Evolutionary conservation across 2,329 filamentous ascomycete genomes (phyloP), one percentile per base, ranked within the genome.

Genomic region (Colletotrichum phormii): DNA sequence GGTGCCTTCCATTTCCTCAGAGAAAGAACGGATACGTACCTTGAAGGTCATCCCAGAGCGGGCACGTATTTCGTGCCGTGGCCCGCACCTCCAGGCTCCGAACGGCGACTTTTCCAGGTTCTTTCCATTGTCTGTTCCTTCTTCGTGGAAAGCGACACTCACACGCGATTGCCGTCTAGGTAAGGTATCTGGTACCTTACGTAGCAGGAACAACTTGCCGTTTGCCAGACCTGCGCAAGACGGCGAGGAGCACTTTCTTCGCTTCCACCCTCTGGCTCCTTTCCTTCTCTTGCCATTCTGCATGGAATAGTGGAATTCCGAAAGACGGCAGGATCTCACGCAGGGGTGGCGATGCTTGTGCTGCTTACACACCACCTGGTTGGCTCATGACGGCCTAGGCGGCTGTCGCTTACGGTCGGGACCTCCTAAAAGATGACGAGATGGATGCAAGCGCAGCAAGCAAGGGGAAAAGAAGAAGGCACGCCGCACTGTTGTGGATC

Each of bases 341-440:
- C 67, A 70, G 67, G 67, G 67, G 37, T 12, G n/a, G 46, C 9
- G 49, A 35, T 51, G 49, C 64, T 71, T 67, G 35, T 67, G 68
- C 35, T 49, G 13, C 46, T 33, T 5, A 24, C 13, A 26, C 46
- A 26, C 24, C 55, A 31, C 55, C 3, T 70, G 67, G 62, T 66
- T 70, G 62, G 67, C 42, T 12, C 22, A 15, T 12, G 4, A 60
- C 31, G 31, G 35, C 42, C 35, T 31, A 42, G 54, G 54, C 54
- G n/a, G 55, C 13, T 9, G 5, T 64, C 53, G 61, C 53, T 53
- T 65, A 51, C 35, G 49, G 33, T 46, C 31, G 37, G 37, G 18
- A 54, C 29, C 35, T 37, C 9, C 26, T 31, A 26, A 22, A 49
- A 49, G 42, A 49, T 49, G 42, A 49, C 18, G 42, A 31, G 26